phyloP scores from a whole-genome alignment of 164 flowering plant species.

The Berberis vulgaris region DNA sequence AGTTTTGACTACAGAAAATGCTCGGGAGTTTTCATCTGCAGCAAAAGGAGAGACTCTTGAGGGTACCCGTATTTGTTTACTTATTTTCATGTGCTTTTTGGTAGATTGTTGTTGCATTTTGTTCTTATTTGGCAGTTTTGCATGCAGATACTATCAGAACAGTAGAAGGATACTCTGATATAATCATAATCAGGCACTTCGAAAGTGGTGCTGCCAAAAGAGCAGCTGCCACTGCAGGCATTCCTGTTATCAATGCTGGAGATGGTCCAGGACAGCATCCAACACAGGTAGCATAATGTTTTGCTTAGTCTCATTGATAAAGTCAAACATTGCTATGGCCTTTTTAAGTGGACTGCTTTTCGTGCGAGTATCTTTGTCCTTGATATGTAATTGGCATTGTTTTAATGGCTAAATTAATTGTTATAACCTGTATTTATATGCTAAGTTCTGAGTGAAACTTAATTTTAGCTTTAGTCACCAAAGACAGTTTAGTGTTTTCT shows the following conservation, averaged over 20 bases:
- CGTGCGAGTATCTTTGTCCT: too few relatives aligned
- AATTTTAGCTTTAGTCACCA: too few relatives aligned
- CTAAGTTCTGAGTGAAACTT: too few relatives aligned
- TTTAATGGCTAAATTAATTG: too few relatives aligned
- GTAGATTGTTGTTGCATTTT: constrained; percentile 1
- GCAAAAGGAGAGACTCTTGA: constrained; percentile 99
- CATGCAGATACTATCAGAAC: constrained; percentile 85
- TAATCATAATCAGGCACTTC: constrained; percentile 96
- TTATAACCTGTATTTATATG: too few relatives aligned
- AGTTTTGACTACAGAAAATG: constrained; percentile 96
- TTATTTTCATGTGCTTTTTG: not conserved
- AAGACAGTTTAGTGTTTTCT: too few relatives aligned
- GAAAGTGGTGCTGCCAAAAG: constrained; percentile 96
- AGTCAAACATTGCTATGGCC: too few relatives aligned
- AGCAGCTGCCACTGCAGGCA: constrained; percentile 77
- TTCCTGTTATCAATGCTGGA: constrained; percentile 95
- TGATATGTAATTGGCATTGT: too few relatives aligned
- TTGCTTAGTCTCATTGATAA: not conserved
- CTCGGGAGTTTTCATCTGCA: constrained; percentile 94
- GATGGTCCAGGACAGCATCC: constrained; percentile 99
- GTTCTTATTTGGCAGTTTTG: constrained; percentile 7
- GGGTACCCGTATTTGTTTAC: constrained; percentile 35
- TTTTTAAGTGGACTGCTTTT: too few relatives aligned
- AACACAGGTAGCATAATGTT: constrained; percentile 47
- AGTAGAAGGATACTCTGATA: constrained; percentile 92